These are phyloP conservation scores for Pseudozyma pruni DNA, from an alignment of 1,284 basidiomycete genomes.

Conservation along the genomic window DNA sequence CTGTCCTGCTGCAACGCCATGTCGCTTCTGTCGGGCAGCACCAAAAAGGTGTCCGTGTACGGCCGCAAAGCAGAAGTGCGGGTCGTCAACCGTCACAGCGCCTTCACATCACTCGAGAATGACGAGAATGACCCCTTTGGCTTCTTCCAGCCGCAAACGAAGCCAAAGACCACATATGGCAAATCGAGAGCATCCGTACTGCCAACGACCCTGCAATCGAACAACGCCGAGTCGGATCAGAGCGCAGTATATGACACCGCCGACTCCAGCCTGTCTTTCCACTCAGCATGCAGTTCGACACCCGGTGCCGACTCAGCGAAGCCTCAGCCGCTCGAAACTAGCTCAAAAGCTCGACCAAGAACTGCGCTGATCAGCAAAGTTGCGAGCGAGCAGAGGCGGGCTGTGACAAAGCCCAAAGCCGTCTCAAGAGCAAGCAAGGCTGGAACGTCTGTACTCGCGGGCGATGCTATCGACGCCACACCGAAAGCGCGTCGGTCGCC, in stretches of 20 bases:
- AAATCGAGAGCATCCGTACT: slow-evolving; percentile 19
- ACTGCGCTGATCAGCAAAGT: slow-evolving; percentile 2
- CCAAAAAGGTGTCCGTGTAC: slow-evolving; percentile 52
- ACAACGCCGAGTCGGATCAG: slow-evolving; percentile 2
- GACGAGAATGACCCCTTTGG: slow-evolving; percentile 48
- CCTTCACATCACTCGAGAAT: slow-evolving; percentile 21
- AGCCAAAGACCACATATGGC: slow-evolving; percentile 25
- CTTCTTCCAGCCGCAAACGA: slow-evolving; percentile 31
- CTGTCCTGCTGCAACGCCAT: slow-evolving; percentile 3
- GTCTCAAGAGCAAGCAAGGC: slow-evolving; percentile 3
- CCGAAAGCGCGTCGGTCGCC: slow-evolving; percentile 8
- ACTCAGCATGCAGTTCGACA: slow-evolving; percentile 12
- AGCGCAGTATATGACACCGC: slow-evolving; percentile 24
- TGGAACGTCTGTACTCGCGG: background rate
- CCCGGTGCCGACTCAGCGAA: background rate
- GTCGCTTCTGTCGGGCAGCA: slow-evolving; percentile 32
- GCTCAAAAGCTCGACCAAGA: background rate
- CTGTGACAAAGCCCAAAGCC: background rate
- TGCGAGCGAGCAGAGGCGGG: background rate
- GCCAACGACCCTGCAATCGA: slow-evolving; percentile 2
- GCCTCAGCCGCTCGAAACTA: background rate
- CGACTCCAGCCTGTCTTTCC: slow-evolving; percentile 33
- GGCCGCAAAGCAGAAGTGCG: slow-evolving; percentile 30
- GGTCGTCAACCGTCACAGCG: slow-evolving; percentile 30
- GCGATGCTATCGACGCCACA: background rate